Evolutionary conservation across 495 filamentous ascomycete species (phyloP), one percentile per base, ranked within the genome.

Genomic region (Hypoxylon intermedium): DNA sequence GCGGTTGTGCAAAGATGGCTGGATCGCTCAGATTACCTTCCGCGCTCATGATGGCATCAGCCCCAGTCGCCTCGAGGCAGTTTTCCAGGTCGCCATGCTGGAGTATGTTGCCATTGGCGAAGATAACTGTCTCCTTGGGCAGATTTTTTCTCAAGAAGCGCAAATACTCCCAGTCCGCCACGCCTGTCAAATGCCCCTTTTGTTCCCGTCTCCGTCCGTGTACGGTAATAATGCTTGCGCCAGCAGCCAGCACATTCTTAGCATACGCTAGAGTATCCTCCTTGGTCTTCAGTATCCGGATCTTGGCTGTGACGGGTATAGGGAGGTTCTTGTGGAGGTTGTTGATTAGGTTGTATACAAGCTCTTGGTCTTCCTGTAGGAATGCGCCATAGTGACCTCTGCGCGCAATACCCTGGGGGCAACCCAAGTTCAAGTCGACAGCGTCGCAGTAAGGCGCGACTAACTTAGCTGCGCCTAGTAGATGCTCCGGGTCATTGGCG

Each of bases 391-490:
- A 99, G 67, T 90, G 87, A 3, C 94, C 94, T 66, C 86, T 89
- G 63, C 82, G 82, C 26, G 94, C 94, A 53, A 99, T 99, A 1
- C 93, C 92, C 68, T 99, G 94, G 1, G 94, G 94, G 77, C 94
- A 99, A n/a, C 94, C 94, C 1, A 99, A 82, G 70, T 99, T 99
- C 60, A 99, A 77, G 71, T 99, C 95, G 6, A 99, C 89, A 2
- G 93, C 94, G 68, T 99, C 94, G 70, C 92, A 97, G 75, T 90
- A 89, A 0, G 89, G 89, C 2, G 86, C 83, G 0, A 90, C 91
- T 45, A 88, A 78, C 18, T 82, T 78, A 2, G 93, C 93, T 1
- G 93, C 92, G 30, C 79, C 76, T 12, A 97, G 77, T 3, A 98
- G 80, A 43, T 88, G 83, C 26, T 89, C 79, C 0, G 94, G 90